These are phyloP conservation scores for Annona cherimola DNA, from an alignment of 164 flowering plant species.

Conservation along the genomic window DNA sequence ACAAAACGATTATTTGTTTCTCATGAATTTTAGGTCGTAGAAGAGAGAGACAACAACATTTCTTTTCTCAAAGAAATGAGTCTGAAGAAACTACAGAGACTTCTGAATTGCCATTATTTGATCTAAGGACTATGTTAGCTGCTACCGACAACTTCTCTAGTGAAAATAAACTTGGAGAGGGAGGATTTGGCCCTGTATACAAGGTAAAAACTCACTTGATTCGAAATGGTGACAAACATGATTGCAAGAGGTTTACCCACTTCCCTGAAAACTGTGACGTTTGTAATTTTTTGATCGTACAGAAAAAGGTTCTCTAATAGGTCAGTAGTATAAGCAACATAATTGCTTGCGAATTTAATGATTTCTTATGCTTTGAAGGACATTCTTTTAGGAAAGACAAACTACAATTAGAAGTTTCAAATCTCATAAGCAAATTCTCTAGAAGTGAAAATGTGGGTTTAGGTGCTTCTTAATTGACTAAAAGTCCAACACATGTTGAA, in stretches of 20 bases:
- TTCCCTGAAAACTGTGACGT: not conserved
- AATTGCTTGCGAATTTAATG: not conserved
- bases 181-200: conserved; percentile 13
- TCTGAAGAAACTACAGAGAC: not conserved
- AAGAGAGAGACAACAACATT: not conserved
- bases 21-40: conserved; percentile 17
- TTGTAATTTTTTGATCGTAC: too few relatives aligned
- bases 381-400: too few relatives aligned
- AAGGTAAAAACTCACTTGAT: not conserved
- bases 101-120: not conserved
- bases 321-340: not conserved
- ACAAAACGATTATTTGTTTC: conserved; percentile 17
- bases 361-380: too few relatives aligned
- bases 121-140: not conserved
- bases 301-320: not conserved
- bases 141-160: conserved; percentile 7
- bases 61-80: conserved; percentile 16
- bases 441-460: not conserved
- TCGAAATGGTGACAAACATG: not conserved
- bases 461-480: not conserved
- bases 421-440: too few relatives aligned
- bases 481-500: not conserved
- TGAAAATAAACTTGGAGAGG: conserved; percentile 9
- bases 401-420: too few relatives aligned
- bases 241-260: not conserved